Percentiles rank a stretch among this genome's conserved stretches.
Conservation (phyloP, 352 stramenopile species). For the Pythium chondricola region DNA sequence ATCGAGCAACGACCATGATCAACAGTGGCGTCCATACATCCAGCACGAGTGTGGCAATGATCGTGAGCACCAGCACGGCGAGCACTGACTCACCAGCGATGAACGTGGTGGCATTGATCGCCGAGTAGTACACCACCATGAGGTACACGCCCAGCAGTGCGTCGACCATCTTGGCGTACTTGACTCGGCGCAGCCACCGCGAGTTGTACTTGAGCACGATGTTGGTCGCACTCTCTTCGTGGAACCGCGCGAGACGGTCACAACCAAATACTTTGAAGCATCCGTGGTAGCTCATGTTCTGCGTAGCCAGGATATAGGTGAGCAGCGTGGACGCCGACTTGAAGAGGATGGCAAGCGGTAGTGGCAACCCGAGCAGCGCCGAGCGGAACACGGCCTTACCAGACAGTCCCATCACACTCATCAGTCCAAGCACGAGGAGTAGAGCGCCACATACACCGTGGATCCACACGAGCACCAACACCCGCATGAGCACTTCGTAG, state of each 20-base stretch:
- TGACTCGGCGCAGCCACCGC: slow-evolving; percentile 48
- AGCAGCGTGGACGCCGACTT: slow-evolving; percentile 47
- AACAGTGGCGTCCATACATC: slow-evolving; percentile 65
- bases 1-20: slow-evolving; percentile 59
- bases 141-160: slow-evolving; percentile 48
- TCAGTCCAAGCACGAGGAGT: slow-evolving; percentile 43
- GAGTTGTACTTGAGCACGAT: slow-evolving; percentile 66
- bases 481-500: slow-evolving; percentile 65
- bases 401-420: slow-evolving; percentile 35
- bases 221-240: slow-evolving; percentile 29
- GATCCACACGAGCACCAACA: slow-evolving; percentile 63
- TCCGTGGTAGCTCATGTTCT: slow-evolving; percentile 57
- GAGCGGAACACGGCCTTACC: slow-evolving; percentile 46
- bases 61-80: slow-evolving; percentile 36
- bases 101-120: slow-evolving; percentile 50
- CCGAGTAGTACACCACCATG: slow-evolving; percentile 62
- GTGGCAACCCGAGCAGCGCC: slow-evolving; percentile 38
- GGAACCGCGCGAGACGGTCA: slow-evolving; percentile 24
- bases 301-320: slow-evolving; percentile 44
- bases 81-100: slow-evolving; percentile 36
- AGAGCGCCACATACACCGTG: slow-evolving; percentile 48
- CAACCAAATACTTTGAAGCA: slow-evolving; percentile 46
- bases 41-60: slow-evolving; percentile 38
- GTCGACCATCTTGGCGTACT: slow-evolving; percentile 58
- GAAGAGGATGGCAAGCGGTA: slow-evolving; percentile 58